Conservation (phyloP, 192 early-diverging fungal genomes). For the Dissophora globulifera region DNA sequence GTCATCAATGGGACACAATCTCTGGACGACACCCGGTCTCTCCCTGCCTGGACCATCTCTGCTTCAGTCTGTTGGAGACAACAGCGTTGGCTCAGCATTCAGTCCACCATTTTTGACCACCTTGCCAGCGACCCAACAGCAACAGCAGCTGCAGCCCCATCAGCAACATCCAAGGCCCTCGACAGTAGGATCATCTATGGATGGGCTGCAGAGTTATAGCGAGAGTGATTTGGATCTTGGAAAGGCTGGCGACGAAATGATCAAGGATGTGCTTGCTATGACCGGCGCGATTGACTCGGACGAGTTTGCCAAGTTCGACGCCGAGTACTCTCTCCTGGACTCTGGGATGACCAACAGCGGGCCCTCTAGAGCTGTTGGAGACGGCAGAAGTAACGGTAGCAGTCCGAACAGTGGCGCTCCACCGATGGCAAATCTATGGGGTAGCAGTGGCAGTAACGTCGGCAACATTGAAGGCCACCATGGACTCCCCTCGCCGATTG, state of each 20-base stretch:
- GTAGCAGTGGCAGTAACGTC: not conserved
- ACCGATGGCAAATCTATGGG: slow-evolving; percentile 14
- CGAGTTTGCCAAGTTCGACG: slow-evolving; percentile 37
- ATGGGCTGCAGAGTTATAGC: slow-evolving; percentile 10
- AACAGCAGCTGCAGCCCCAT: slow-evolving; percentile 9
- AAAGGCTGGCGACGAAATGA: slow-evolving; percentile 43
- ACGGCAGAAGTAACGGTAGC: slow-evolving; percentile 6
- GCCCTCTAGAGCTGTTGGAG: not conserved
- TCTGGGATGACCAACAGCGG: slow-evolving; percentile 1
- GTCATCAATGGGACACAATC: slow-evolving; percentile 31
- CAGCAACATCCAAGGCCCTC: slow-evolving; percentile 17
- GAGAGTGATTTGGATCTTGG: slow-evolving; percentile 36
- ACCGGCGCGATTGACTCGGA: slow-evolving; percentile 41
- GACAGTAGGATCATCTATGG: slow-evolving; percentile 5
- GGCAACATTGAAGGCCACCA: not conserved
- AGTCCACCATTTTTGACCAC: slow-evolving; percentile 40
- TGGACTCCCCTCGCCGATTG: slow-evolving; percentile 49
- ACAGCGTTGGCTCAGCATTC: slow-evolving; percentile 8
- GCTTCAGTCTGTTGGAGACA: slow-evolving; percentile 20
- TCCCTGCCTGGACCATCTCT: slow-evolving; percentile 25
- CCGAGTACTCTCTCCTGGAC: slow-evolving; percentile 35
- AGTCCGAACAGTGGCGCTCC: slow-evolving; percentile 28
- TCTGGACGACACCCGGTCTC: slow-evolving; percentile 33
- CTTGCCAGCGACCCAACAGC: slow-evolving; percentile 24
- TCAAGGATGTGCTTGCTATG: slow-evolving; percentile 49